These are phyloP conservation scores for Hyphodiscus sp. DNA, from an alignment of 2,329 filamentous ascomycete genomes.

Conservation along the genomic window DNA sequence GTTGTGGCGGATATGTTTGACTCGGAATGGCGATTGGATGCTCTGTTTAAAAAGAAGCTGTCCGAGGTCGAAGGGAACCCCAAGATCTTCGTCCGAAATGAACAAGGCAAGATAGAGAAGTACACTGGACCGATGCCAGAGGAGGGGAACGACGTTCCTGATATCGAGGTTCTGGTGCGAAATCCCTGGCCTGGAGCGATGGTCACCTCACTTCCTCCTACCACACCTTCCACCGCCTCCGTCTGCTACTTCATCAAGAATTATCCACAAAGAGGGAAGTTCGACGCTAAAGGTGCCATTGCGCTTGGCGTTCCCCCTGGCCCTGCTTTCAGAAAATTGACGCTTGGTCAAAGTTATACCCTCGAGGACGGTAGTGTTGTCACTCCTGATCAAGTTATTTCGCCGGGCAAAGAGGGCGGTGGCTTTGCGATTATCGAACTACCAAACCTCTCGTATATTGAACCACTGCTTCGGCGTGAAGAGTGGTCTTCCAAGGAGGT, in stretches of 20 bases:
- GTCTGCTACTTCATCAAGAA: constrained; percentile 83
- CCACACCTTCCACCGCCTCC: constrained; percentile 57
- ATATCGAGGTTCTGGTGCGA: constrained; percentile 66
- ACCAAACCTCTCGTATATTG: constrained; percentile 63
- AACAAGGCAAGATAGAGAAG: constrained; percentile 56
- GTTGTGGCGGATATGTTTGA: constrained; percentile 75
- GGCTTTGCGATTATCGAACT: constrained; percentile 79
- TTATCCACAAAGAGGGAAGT: constrained; percentile 72
- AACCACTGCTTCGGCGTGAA: constrained; percentile 58
- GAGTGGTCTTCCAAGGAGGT: constrained; percentile 65
- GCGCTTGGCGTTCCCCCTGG: constrained; percentile 57
- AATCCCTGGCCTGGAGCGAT: constrained; percentile 72
- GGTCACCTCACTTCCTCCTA: constrained; percentile 59
- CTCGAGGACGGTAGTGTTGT: constrained; percentile 61
- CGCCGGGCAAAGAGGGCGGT: constrained; percentile 55
- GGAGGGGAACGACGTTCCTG: constrained; percentile 41
- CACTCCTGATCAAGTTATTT: constrained; percentile 83
- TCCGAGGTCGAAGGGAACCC: constrained; percentile 62
- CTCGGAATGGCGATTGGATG: constrained; percentile 67
- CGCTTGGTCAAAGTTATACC: constrained; percentile 55
- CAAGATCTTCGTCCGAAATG: constrained; percentile 61
- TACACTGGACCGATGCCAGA: constrained; percentile 65
- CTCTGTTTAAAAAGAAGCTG: constrained; percentile 59
- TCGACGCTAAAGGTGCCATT: constrained; percentile 59
- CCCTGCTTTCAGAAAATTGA: constrained; percentile 52